Evolutionary conservation across 805 yeast species (phyloP).

Genomic region (Candida taoyuanica): DNA sequence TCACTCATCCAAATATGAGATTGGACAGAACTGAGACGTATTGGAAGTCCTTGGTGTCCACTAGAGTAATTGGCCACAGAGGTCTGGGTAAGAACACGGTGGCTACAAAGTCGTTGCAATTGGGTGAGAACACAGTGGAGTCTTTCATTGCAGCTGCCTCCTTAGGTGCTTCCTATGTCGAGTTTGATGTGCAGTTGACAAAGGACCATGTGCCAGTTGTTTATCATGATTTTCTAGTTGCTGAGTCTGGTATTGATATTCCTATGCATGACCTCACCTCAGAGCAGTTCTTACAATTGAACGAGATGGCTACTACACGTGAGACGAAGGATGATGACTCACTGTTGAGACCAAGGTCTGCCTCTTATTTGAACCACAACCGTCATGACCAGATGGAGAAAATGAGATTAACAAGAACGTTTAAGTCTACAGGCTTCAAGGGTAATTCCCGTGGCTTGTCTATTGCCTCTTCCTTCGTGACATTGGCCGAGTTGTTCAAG

Average conservation of each 20-base stretch:
- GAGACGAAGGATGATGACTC: constrained; percentile 27
- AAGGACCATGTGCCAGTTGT: constrained; percentile 89
- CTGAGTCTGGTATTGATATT: constrained; percentile 92
- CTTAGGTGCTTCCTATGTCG: constrained; percentile 93
- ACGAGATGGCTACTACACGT: constrained; percentile 26
- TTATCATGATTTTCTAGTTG: constrained; percentile 90
- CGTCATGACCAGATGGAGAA: constrained; percentile 38
- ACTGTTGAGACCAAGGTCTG: constrained; percentile 26
- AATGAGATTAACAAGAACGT: constrained; percentile 85
- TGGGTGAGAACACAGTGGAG: constrained; percentile 94
- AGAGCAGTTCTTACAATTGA: constrained; percentile 74
- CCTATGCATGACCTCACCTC: constrained; percentile 91
- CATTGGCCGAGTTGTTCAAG: constrained; percentile 76
- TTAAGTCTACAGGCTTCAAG: constrained; percentile 79
- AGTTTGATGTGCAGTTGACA: constrained; percentile 93
- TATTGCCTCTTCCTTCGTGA: constrained; percentile 88
- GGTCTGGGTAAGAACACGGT: constrained; percentile 87
- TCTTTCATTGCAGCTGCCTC: constrained; percentile 95
- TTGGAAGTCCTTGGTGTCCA: constrained; percentile 85
- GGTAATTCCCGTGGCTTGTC: constrained; percentile 90
- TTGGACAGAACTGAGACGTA: constrained; percentile 69
- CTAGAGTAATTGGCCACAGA: constrained; percentile 93
- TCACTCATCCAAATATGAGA: constrained; percentile 62
- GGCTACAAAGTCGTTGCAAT: constrained; percentile 70
- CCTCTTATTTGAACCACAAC: constrained; percentile 16